These are phyloP conservation scores for Aspergillus viridinutans DNA, from an alignment of 2,329 filamentous ascomycete species.

Conservation along the genomic window DNA sequence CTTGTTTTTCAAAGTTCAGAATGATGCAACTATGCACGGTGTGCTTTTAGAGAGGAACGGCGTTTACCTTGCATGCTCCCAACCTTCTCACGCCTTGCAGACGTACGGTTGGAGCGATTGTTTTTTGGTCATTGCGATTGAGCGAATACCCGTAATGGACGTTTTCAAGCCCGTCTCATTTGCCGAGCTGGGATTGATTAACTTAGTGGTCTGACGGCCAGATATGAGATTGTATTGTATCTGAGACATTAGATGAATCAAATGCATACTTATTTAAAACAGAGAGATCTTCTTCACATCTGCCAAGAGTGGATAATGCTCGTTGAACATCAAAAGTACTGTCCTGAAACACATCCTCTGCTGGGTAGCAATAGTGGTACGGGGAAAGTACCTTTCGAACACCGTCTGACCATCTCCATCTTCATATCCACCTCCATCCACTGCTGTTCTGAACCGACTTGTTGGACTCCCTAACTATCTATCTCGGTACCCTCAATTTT, in stretches of 20 bases:
- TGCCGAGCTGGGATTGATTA: background rate
- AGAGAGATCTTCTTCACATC: background rate
- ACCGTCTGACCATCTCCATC: no score
- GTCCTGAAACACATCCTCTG: background rate
- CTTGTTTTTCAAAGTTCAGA: background rate
- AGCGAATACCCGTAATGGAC: slow-evolving; percentile 28
- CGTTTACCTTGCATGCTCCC: background rate
- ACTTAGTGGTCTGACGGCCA: background rate
- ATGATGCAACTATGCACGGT: background rate
- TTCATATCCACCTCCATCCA: no score
- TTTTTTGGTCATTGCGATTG: slow-evolving; percentile 18
- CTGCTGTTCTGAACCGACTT: background rate
- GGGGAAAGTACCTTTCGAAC: background rate
- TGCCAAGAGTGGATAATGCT: background rate
- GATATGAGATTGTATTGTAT: slow-evolving; percentile 6
- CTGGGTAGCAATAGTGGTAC: background rate
- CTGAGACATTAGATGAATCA: slow-evolving; percentile 6
- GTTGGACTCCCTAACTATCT: background rate
- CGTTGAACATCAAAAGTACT: background rate
- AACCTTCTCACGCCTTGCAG: background rate
- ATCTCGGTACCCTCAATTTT: background rate
- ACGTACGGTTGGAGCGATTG: slow-evolving; percentile 5
- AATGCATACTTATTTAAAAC: background rate
- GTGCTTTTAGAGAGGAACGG: background rate
- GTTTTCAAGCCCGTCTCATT: slow-evolving; percentile 1